Conservation (phyloP, 768 basidiomycete genomes). For the Hortiboletus flavorubellus region DNA sequence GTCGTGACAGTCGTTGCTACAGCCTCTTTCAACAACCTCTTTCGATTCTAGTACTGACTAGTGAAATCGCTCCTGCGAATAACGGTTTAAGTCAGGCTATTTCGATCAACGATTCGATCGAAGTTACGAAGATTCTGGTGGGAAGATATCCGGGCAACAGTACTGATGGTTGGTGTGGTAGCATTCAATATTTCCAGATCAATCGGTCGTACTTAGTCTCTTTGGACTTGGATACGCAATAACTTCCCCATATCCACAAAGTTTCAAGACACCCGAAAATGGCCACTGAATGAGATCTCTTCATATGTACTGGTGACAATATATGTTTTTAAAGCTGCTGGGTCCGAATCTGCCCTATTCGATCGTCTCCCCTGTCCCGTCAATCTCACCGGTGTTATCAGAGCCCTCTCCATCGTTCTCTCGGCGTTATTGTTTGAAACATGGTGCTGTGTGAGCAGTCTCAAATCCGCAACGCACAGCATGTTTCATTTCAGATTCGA, state of each 20-base stretch:
- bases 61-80: neutral
- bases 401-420: no score
- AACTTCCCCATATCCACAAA: neutral
- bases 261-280: neutral
- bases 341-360: slow-evolving; percentile 12
- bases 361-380: neutral
- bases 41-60: no score
- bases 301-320: neutral
- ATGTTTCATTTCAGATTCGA: neutral
- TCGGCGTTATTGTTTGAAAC: no score
- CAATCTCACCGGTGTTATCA: neutral
- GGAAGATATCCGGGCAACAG: no score
- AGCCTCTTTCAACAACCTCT: no score
- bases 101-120: slow-evolving; percentile 6
- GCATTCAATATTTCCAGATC: no score
- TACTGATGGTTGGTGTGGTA: no score
- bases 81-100: neutral
- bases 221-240: neutral
- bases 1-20: neutral
- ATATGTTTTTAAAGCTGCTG: neutral
- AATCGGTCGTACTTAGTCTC: neutral
- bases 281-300: neutral
- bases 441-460: no score
- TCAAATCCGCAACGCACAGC: neutral
- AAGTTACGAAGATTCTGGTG: slow-evolving; percentile 13